A percentile compares a stretch with the other conserved stretches of the same genome.
Evolutionary conservation across 768 basidiomycete species (phyloP).

Genomic region (Auricularia sp.): DNA sequence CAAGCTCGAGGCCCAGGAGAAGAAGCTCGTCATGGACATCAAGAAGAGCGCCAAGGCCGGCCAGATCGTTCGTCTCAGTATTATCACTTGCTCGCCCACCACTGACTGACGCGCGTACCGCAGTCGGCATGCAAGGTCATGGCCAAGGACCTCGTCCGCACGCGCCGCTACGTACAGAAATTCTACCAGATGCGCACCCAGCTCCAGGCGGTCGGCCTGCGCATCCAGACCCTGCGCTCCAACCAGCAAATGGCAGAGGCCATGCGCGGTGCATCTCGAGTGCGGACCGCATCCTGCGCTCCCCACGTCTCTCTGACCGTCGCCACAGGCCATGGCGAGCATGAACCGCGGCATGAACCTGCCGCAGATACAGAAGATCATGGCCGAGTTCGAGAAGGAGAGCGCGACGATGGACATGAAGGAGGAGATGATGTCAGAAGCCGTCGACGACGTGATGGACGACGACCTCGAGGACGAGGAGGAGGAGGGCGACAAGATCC

Average conservation of each 20-base stretch:
- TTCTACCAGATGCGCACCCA: slow-evolving; percentile 99
- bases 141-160: slow-evolving; percentile 97
- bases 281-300: slow-evolving; percentile 28
- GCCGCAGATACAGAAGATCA: slow-evolving; percentile 88
- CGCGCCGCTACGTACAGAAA: slow-evolving; percentile 90
- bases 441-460: slow-evolving; percentile 95
- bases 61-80: slow-evolving; percentile 57
- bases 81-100: no score
- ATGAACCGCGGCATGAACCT: slow-evolving; percentile 97
- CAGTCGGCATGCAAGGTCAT: slow-evolving; percentile 99
- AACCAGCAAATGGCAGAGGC: slow-evolving; percentile 99
- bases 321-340: slow-evolving; percentile 80
- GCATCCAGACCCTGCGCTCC: slow-evolving; percentile 92
- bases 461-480: slow-evolving; percentile 89
- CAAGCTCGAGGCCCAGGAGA: slow-evolving; percentile 93
- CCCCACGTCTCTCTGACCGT: background rate
- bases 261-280: slow-evolving; percentile 95
- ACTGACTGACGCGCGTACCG: background rate
- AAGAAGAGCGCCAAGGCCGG: slow-evolving; percentile 94
- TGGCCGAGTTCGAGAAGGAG: slow-evolving; percentile 97
- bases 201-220: slow-evolving; percentile 86
- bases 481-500: slow-evolving; percentile 87
- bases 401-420: slow-evolving; percentile 99
- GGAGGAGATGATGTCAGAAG: slow-evolving; percentile 99
- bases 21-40: slow-evolving; percentile 91